These are phyloP conservation scores for Coemansia sp. DNA, from an alignment of 192 early-diverging fungal species.

Conservation along the genomic window DNA sequence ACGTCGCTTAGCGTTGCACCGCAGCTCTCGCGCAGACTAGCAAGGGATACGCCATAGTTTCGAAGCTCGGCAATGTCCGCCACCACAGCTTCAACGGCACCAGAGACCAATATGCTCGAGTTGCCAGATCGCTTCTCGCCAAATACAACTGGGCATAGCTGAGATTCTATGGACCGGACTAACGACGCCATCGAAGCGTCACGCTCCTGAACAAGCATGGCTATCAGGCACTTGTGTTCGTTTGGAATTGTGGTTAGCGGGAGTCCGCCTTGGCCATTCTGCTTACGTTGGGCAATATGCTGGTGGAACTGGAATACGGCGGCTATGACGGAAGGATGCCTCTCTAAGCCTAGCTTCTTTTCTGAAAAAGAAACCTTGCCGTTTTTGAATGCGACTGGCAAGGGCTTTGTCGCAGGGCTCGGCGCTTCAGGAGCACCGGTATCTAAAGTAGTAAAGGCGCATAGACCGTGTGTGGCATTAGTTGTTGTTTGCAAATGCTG, in stretches of 20 bases:
- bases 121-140: slow-evolving; percentile 22
- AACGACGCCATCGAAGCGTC: slow-evolving; percentile 21
- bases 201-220: slow-evolving; percentile 45
- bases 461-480: not conserved
- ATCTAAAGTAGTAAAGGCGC: not conserved
- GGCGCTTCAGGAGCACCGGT: not conserved
- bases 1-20: slow-evolving; percentile 9
- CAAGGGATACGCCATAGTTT: slow-evolving; percentile 39
- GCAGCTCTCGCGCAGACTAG: slow-evolving; percentile 11
- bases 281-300: slow-evolving; percentile 27
- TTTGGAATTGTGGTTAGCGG: slow-evolving; percentile 21
- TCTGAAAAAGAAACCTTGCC: slow-evolving; percentile 32
- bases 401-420: not conserved
- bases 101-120: slow-evolving; percentile 22
- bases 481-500: not conserved
- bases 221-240: slow-evolving; percentile 32
- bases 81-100: slow-evolving; percentile 20
- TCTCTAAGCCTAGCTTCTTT: slow-evolving; percentile 38
- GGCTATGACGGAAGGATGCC: slow-evolving; percentile 39
- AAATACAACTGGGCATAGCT: slow-evolving; percentile 44
- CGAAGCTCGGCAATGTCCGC: slow-evolving; percentile 23
- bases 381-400: slow-evolving; percentile 22
- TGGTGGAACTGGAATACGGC: slow-evolving; percentile 44
- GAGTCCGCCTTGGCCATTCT: slow-evolving; percentile 5
- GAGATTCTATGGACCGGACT: slow-evolving; percentile 27